Percentiles rank a stretch among this genome's conserved stretches.
These are phyloP conservation scores for Candida dendrica DNA, from an alignment of 805 yeast genomes.

Conservation along the genomic window DNA sequence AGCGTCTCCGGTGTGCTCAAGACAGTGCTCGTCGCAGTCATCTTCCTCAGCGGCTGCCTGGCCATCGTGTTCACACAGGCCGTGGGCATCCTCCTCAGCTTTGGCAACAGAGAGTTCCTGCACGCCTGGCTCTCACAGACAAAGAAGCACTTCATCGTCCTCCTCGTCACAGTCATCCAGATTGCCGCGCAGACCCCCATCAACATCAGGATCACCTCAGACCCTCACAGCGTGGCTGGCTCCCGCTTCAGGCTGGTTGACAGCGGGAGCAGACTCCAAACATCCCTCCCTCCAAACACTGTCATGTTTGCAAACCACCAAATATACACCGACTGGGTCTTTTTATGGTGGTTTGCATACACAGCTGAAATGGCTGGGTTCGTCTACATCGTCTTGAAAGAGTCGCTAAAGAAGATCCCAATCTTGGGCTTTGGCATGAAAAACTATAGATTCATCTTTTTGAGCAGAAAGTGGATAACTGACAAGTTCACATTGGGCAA, in stretches of 20 bases:
- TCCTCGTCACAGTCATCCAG: conserved; percentile 44
- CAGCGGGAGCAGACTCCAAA: neutral
- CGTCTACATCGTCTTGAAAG: conserved; percentile 71
- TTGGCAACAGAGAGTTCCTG: conserved; percentile 24
- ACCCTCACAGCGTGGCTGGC: conserved; percentile 23
- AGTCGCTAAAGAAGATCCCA: conserved; percentile 63
- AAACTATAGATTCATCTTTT: conserved; percentile 67
- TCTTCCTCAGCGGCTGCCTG: conserved; percentile 27
- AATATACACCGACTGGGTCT: conserved; percentile 91
- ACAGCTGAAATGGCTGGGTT: conserved; percentile 58
- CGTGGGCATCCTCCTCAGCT: conserved; percentile 26
- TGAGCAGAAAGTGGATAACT: conserved; percentile 78
- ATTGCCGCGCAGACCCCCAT: conserved; percentile 40
- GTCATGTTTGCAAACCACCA: conserved; percentile 86
- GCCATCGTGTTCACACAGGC: conserved; percentile 42
- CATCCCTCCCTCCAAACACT: conserved; percentile 40
- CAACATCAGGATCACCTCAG: conserved; percentile 43
- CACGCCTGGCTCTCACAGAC: conserved; percentile 44
- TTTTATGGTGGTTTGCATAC: conserved; percentile 79
- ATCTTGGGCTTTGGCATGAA: conserved; percentile 82
- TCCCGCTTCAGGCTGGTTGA: conserved; percentile 2
- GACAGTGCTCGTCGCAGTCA: conserved; percentile 4
- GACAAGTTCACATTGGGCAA: conserved; percentile 58
- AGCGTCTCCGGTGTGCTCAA: conserved; percentile 7
- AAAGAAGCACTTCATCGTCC: conserved; percentile 48